Base-by-base conservation (phyloP, 73 alveolate genomes). In the Paramecium sonneborni region DNA sequence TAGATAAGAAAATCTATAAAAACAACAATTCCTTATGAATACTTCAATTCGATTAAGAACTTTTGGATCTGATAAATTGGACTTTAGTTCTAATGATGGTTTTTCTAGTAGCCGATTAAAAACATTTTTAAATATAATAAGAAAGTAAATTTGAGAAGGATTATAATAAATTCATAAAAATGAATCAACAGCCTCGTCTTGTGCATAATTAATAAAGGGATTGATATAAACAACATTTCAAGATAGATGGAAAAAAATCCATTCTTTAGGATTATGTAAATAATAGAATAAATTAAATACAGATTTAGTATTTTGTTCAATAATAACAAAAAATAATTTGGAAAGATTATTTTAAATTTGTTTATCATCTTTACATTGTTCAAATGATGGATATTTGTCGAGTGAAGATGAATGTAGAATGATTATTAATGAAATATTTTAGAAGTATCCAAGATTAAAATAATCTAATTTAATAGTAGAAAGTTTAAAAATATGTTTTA, bases 71-170 rank as follows among this genome's bases (percentile, higher is more conserved):
- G 90, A 79, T 30, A 44, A 34, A 5, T 43, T 76, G 15, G 72
- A 38, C 14, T 39, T 24, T 24, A 30, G 44, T 9, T 79, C 69
- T 38, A 43, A 44, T 30, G 90, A 79, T 43, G 72, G 90, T 8
- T 79, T 79, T 44, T 41, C 69, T 8, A 79, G 90, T 34, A 79
- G 90, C 41, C 46, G 43, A 23, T 24, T 79, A 24, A 79, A 18
- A 24, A 79, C 72, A 7, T 23, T 41, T 12, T 41, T 41, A 79
- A 6, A 44, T 46, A 20, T 6, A 79, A 44, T 7, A 24, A 14
- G 69, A 39, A 21, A 39, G 55, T 3, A 39, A 38, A 20, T 79
- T 79, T 46, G 90, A 79, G 15, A 79, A 62, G 15, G 41, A 79
- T 11, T 24, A 46, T 44, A 23, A 20, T 24, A 79, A 79, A 20